Conservation (phyloP, 371 early-diverging fungal genomes). For the Mycotypha africana region DNA sequence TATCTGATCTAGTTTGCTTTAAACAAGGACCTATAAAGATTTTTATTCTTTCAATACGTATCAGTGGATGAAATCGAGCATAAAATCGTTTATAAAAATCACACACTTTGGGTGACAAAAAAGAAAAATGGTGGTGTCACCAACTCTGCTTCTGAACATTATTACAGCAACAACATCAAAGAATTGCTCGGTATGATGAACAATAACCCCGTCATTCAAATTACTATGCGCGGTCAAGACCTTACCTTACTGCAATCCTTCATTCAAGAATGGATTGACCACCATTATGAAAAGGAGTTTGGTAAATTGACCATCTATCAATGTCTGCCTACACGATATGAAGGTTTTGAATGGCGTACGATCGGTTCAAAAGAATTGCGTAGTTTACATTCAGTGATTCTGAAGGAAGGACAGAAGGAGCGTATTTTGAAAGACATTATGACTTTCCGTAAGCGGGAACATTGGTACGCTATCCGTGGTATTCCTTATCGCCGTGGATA, state of each 20-base stretch:
- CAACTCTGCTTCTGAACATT: background rate
- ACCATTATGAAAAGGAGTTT: conserved; percentile 17
- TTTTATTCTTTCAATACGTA: background rate
- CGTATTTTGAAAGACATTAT: conserved; percentile 27
- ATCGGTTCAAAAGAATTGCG: conserved; percentile 26
- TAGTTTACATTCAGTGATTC: conserved; percentile 26
- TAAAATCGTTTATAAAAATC: conserved; percentile 21
- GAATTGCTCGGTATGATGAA: conserved; percentile 19
- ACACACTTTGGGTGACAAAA: conserved; percentile 22
- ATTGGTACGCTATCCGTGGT: conserved; percentile 85
- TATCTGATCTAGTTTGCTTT: background rate
- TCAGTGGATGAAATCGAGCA: conserved; percentile 17
- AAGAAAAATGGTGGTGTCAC: conserved; percentile 10
- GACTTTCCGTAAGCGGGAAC: conserved; percentile 25
- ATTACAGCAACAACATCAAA: conserved; percentile 9
- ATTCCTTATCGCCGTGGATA: conserved; percentile 93
- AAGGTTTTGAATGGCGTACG: conserved; percentile 15
- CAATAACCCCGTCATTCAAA: conserved; percentile 12
- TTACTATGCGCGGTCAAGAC: conserved; percentile 22
- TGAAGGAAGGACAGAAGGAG: conserved; percentile 38
- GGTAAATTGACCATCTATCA: conserved; percentile 31
- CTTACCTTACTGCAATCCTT: conserved; percentile 12
- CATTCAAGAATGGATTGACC: conserved; percentile 37
- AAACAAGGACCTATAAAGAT: background rate
- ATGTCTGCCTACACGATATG: conserved; percentile 19